Conservation (phyloP, 2,329 filamentous ascomycete genomes). For the Drechmeria coniospora region DNA sequence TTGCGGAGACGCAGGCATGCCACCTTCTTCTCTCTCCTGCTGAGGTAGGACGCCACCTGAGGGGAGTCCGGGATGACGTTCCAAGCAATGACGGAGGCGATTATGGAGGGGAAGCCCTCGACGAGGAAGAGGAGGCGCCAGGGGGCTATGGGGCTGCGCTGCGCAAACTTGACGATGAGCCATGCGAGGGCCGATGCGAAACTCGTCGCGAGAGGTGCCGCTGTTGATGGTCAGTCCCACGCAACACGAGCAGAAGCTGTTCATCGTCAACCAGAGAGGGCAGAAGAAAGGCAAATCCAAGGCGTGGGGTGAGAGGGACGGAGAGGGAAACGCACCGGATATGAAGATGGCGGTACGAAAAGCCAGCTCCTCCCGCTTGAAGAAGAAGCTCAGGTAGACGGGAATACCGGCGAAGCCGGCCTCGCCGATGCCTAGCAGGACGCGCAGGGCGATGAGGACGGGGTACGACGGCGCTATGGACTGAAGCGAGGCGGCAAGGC, state of each 20-base stretch:
- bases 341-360: slow-evolving; percentile 78
- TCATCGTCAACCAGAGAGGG: no score
- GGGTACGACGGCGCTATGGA: slow-evolving; percentile 47
- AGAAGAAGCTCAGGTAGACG: slow-evolving; percentile 51
- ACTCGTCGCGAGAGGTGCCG: slow-evolving; percentile 65
- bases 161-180: slow-evolving; percentile 56
- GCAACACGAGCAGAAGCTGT: background rate
- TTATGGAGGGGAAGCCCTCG: slow-evolving; percentile 70
- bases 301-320: no score
- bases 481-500: slow-evolving; percentile 62
- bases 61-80: slow-evolving; percentile 63
- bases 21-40: slow-evolving; percentile 48
- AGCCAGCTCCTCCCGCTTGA: slow-evolving; percentile 56
- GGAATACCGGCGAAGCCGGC: slow-evolving; percentile 51
- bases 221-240: slow-evolving; percentile 30
- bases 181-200: slow-evolving; percentile 67
- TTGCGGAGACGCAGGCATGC: slow-evolving; percentile 51
- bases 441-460: slow-evolving; percentile 37
- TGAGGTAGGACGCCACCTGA: slow-evolving; percentile 47
- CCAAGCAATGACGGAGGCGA: slow-evolving; percentile 63
- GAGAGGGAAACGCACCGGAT: slow-evolving; percentile 43
- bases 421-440: slow-evolving; percentile 46
- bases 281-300: no score
- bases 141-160: slow-evolving; percentile 52
- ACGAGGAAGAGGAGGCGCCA: slow-evolving; percentile 78